Evolutionary conservation across 208 protist species (phyloP).

Genomic region (Leishmania gerbilli): DNA sequence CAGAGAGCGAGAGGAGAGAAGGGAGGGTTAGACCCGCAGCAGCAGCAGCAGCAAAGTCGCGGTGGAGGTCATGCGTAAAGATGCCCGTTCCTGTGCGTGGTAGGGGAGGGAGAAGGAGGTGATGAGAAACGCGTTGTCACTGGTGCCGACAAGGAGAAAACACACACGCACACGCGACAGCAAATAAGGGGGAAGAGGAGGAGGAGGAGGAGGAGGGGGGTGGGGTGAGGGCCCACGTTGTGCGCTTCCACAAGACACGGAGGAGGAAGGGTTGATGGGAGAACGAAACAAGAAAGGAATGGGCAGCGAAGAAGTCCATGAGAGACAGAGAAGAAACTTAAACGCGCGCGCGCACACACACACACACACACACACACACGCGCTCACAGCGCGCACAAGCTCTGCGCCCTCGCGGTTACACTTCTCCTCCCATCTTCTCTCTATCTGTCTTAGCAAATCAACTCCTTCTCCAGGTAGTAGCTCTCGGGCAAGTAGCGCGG

Average conservation of each 20-base stretch:
- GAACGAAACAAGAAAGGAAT: not conserved
- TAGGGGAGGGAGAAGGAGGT: no score
- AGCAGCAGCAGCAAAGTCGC: no score
- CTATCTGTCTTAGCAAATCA: conserved; percentile 20
- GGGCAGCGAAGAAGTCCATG: not conserved
- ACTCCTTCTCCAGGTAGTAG: conserved; percentile 68
- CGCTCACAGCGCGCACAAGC: no score
- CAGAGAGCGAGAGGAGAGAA: not conserved
- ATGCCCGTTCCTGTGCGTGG: no score
- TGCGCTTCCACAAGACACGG: not conserved
- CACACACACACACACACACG: not conserved
- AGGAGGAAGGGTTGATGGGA: not conserved
- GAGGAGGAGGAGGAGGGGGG: not conserved
- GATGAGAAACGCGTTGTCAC: no score
- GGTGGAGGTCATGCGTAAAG: no score
- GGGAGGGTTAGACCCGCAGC: not conserved
- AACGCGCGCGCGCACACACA: not conserved
- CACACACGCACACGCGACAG: no score
- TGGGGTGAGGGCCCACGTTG: not conserved
- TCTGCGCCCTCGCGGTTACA: not conserved
- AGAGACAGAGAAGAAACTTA: not conserved
- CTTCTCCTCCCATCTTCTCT: not conserved
- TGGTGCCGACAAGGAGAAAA: no score
- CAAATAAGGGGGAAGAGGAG: not conserved
- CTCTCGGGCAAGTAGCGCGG: conserved; percentile 60